Percentiles rank a stretch among this genome's conserved stretches.
phyloP scores from a whole-genome alignment of 2,329 filamentous ascomycete species.

The Pseudogymnoascus sp. region DNA sequence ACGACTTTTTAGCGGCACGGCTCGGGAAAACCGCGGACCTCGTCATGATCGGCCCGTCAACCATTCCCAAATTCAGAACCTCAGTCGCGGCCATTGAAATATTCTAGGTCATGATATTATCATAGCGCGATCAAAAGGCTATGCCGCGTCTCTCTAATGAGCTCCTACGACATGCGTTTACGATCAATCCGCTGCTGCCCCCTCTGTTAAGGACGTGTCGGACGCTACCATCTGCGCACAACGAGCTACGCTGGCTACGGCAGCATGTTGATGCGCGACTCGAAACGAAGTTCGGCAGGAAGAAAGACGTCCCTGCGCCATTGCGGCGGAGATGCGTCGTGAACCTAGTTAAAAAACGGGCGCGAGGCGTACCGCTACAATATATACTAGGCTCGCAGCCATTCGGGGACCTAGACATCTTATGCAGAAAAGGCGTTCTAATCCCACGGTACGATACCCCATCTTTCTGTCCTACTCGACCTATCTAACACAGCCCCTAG shows the following conservation, averaged over 20 bases:
- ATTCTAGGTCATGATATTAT: neutral
- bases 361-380: conserved; percentile 68
- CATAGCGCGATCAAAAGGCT: neutral
- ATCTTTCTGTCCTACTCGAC: conserved; percentile 7
- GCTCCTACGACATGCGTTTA: conserved; percentile 46
- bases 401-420: conserved; percentile 75
- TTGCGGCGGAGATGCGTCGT: conserved; percentile 23
- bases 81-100: neutral
- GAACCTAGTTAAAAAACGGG: conserved; percentile 41
- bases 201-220: conserved; percentile 57
- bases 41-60: neutral
- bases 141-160: conserved; percentile 57
- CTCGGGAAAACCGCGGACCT: neutral
- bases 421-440: conserved; percentile 68
- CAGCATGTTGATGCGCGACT: conserved; percentile 42
- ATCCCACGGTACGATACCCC: conserved; percentile 59
- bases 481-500: conserved; percentile 26
- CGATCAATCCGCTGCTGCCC: conserved; percentile 48
- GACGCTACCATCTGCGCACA: conserved; percentile 52
- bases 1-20: neutral
- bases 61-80: neutral
- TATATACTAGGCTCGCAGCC: conserved; percentile 84
- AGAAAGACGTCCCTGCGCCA: conserved; percentile 13
- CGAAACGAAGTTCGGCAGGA: conserved; percentile 13
- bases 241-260: conserved; percentile 66